Conservation (phyloP, 345 rosid genomes). For the Euphorbia pulcherrima region DNA sequence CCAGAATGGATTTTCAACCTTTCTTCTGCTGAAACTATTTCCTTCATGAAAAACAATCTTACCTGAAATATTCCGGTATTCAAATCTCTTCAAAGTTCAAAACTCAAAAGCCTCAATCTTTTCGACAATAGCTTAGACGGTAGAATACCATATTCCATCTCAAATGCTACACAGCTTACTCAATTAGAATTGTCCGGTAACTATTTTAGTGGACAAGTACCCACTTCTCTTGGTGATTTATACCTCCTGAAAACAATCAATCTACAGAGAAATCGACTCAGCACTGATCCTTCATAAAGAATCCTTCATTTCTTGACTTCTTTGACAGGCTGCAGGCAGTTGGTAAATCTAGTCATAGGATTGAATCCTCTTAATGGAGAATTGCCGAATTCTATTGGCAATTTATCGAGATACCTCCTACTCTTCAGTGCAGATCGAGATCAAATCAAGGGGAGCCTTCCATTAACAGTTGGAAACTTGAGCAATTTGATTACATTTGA, state of each 20-base stretch:
- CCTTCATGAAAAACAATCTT: neutral
- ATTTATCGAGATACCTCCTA: neutral
- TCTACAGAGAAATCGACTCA: neutral
- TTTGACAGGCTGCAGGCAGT: neutral
- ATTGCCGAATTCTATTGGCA: neutral
- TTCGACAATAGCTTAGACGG: neutral
- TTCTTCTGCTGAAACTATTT: neutral
- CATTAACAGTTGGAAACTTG: neutral
- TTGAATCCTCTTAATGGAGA: neutral
- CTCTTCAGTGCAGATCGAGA: neutral
- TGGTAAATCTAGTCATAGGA: neutral
- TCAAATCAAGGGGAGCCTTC: neutral
- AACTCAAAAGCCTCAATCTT: neutral
- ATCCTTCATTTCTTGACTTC: neutral
- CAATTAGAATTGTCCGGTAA: neutral
- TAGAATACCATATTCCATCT: neutral
- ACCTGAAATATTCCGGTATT: neutral
- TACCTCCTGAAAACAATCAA: neutral
- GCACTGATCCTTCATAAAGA: neutral
- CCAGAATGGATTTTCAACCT: neutral
- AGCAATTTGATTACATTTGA: neutral
- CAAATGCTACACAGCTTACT: neutral
- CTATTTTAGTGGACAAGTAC: neutral
- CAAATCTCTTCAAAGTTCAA: neutral
- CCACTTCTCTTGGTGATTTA: neutral